Evolutionary conservation across 1,139 yeast species (phyloP).

Genomic region (Sugiyamaella sp.): DNA sequence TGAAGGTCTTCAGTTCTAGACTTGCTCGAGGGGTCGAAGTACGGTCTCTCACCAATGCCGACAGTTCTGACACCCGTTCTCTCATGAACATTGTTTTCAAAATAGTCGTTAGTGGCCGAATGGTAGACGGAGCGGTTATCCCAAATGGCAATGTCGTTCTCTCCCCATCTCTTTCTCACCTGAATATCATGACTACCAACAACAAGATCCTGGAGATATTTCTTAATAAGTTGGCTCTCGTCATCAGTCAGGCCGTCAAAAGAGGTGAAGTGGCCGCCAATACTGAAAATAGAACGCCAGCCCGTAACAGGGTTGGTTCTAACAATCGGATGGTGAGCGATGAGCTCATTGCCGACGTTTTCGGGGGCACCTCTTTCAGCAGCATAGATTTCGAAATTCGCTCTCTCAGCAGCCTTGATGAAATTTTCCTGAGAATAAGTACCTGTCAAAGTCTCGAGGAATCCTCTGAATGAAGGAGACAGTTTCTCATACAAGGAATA

Average conservation of each 20-base stretch:
- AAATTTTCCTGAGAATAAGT: slow-evolving; percentile 37
- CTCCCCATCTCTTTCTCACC: slow-evolving; percentile 58
- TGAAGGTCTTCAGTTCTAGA: slow-evolving; percentile 27
- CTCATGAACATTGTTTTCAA: slow-evolving; percentile 16
- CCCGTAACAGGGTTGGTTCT: slow-evolving; percentile 61
- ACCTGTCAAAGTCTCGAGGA: slow-evolving; percentile 46
- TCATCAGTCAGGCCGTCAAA: slow-evolving; percentile 50
- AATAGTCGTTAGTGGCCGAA: slow-evolving; percentile 30
- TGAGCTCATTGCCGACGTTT: slow-evolving; percentile 35
- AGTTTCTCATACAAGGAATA: slow-evolving; percentile 53
- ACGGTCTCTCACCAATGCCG: slow-evolving; percentile 37
- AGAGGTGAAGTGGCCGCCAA: slow-evolving; percentile 46
- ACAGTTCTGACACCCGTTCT: slow-evolving; percentile 37
- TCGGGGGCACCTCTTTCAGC: slow-evolving; percentile 42
- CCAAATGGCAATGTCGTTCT: slow-evolving; percentile 56
- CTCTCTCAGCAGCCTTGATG: slow-evolving; percentile 36
- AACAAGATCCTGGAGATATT: slow-evolving; percentile 46
- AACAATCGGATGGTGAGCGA: slow-evolving; percentile 50
- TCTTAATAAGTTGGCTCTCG: slow-evolving; percentile 48
- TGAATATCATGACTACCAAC: slow-evolving; percentile 51
- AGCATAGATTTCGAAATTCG: slow-evolving; percentile 43
- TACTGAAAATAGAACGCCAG: slow-evolving; percentile 53
- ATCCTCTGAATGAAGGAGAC: slow-evolving; percentile 48
- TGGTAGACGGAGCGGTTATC: slow-evolving; percentile 43
- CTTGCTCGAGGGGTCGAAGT: slow-evolving; percentile 26